A percentile compares a stretch with the other conserved stretches of the same genome.
These are phyloP conservation scores for Megacollybia platyphylla DNA, from an alignment of 1,284 basidiomycete species.

Conservation along the genomic window DNA sequence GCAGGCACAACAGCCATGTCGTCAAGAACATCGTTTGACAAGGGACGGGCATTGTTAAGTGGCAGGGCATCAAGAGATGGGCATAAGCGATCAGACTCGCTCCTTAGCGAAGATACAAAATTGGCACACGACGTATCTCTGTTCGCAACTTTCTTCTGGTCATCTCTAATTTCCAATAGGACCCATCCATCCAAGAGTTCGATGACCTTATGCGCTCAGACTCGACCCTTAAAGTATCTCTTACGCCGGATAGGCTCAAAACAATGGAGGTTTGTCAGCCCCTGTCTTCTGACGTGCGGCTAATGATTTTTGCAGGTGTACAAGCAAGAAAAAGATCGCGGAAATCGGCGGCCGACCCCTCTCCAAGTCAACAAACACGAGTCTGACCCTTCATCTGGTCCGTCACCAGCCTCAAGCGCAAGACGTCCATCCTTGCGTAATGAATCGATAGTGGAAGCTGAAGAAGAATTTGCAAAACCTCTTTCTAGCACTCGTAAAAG, in stretches of 20 bases:
- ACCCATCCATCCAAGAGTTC: constrained; percentile 62
- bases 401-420: constrained; percentile 21
- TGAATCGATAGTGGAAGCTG: constrained; percentile 48
- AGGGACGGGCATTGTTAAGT: constrained; percentile 31
- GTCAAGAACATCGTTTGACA: constrained; percentile 45
- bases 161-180: constrained; percentile 19
- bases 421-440: constrained; percentile 35
- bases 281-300: constrained; percentile 18
- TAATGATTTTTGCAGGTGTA: constrained; percentile 27
- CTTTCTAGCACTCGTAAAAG: constrained; percentile 16
- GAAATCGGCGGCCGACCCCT: constrained; percentile 21
- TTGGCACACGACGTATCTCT: constrained; percentile 9
- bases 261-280: constrained; percentile 67
- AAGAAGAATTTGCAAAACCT: constrained; percentile 21
- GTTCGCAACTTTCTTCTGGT: not conserved
- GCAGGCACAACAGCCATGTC: constrained; percentile 14
- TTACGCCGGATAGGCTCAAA: constrained; percentile 85
- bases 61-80: constrained; percentile 30
- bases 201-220: constrained; percentile 82
- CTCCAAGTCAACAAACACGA: constrained; percentile 13
- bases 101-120: constrained; percentile 33
- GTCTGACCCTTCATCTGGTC: constrained; percentile 16
- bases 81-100: constrained; percentile 41
- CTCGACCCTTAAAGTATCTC: constrained; percentile 86
- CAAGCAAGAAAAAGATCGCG: constrained; percentile 53